Percentiles rank a stretch among this genome's conserved stretches.
Conservation (phyloP, 23 red algal species). For the Gracilaria gracilis region DNA sequence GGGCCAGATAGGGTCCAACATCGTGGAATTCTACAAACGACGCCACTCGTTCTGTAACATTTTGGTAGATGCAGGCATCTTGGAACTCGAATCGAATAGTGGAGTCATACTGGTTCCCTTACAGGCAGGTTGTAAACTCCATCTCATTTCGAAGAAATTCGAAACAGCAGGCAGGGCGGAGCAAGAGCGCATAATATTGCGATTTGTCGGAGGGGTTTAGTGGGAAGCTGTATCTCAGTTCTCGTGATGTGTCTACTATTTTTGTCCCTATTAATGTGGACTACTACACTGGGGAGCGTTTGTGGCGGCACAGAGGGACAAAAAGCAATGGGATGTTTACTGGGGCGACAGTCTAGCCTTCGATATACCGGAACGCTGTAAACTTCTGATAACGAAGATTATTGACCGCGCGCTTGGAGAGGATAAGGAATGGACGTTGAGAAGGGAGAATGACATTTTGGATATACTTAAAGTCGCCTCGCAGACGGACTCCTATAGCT, state of each 20-base stretch:
- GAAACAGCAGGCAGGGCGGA: neutral
- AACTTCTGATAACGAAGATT: neutral
- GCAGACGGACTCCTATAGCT: neutral
- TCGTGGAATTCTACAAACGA: too few species aligned
- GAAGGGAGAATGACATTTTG: neutral
- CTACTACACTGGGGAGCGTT: neutral
- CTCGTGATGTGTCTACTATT: neutral
- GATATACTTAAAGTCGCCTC: neutral
- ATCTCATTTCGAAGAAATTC: neutral
- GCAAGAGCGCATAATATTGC: neutral
- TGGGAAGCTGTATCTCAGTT: neutral
- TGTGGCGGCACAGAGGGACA: neutral
- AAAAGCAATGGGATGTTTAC: neutral
- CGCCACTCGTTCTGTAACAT: neutral
- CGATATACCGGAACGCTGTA: neutral
- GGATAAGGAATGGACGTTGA: neutral
- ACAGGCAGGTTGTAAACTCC: neutral
- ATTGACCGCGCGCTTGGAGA: neutral
- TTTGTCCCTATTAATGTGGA: neutral
- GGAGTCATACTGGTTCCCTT: neutral
- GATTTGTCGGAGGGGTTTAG: neutral
- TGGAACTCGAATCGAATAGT: neutral
- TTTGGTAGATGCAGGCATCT: neutral
- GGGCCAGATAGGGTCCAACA: too few species aligned
- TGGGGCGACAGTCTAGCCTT: neutral